A percentile compares a stretch with the other conserved stretches of the same genome.
Conservation (phyloP, 495 filamentous ascomycete genomes). For the Xylaria venustula region DNA sequence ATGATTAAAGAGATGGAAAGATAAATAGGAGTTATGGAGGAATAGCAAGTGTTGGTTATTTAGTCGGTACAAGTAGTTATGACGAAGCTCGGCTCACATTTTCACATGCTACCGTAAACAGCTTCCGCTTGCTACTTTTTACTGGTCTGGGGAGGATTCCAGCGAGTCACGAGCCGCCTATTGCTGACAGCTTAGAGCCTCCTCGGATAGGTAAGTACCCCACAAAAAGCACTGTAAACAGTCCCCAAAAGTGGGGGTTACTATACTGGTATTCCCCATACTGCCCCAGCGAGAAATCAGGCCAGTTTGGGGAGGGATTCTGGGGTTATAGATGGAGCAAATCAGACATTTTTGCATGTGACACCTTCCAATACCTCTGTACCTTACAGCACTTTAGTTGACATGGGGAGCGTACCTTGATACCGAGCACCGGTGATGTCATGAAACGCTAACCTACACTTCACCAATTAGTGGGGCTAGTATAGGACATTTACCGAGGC, state of each 20-base stretch:
- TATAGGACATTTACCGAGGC: no score
- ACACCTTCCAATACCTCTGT: no score
- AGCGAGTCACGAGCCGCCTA: constrained; percentile 8
- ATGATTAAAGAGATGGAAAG: background rate
- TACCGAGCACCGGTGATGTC: no score
- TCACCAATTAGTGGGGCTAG: no score
- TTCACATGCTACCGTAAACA: constrained; percentile 11
- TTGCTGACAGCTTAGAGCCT: background rate
- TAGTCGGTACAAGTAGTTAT: background rate
- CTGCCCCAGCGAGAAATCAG: background rate
- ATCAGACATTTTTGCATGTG: no score
- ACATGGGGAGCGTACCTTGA: no score
- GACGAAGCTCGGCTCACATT: constrained; percentile 10
- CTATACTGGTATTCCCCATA: background rate
- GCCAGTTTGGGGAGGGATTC: no score
- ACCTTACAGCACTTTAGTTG: no score
- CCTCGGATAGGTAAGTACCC: background rate
- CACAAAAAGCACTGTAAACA: background rate
- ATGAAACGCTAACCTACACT: no score
- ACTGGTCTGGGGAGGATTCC: background rate
- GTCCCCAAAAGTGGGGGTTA: no score
- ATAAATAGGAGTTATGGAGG: background rate
- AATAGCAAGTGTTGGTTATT: background rate
- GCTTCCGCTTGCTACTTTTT: no score
- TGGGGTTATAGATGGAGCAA: no score